These are phyloP conservation scores for Aspergillus sp. DNA, from an alignment of 2,329 filamentous ascomycete genomes.

Conservation along the genomic window DNA sequence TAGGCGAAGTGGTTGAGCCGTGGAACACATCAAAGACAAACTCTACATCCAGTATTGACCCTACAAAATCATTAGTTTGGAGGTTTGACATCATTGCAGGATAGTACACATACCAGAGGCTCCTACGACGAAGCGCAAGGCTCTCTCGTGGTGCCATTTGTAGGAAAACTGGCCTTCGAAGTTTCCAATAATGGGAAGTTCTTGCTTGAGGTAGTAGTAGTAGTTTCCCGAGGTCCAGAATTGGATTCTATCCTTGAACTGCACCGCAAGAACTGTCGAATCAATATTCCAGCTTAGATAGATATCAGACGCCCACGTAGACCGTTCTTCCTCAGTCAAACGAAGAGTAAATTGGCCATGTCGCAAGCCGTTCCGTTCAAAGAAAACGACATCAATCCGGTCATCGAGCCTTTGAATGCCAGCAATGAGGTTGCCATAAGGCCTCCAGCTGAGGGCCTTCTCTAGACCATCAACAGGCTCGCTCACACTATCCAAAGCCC, in stretches of 20 bases:
- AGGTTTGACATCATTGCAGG: conserved; percentile 7
- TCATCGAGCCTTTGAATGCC: conserved; percentile 71
- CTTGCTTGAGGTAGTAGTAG: conserved; percentile 96
- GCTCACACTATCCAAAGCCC: conserved; percentile 85
- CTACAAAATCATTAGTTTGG: conserved; percentile 22
- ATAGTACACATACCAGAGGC: conserved; percentile 44
- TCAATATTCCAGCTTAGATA: conserved; percentile 84
- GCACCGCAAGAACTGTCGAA: conserved; percentile 85
- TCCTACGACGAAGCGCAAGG: conserved; percentile 65
- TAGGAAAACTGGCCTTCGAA: conserved; percentile 29
- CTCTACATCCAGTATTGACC: conserved; percentile 60
- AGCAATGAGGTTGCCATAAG: conserved; percentile 87
- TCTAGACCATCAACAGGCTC: conserved; percentile 95
- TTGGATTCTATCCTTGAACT: conserved; percentile 72
- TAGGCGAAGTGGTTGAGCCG: conserved; percentile 67
- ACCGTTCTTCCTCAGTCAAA: conserved; percentile 58
- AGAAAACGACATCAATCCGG: conserved; percentile 83
- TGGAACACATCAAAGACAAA: conserved; percentile 67
- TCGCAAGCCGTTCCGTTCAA: conserved; percentile 94
- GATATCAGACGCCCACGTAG: conserved; percentile 59
- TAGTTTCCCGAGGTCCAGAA: conserved; percentile 98
- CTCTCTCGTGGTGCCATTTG: conserved; percentile 82
- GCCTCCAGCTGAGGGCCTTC: conserved; percentile 83
- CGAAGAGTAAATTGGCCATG: conserved; percentile 90
- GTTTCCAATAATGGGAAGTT: conserved; percentile 56